Percentiles rank a stretch among this genome's conserved stretches.
Conservation (phyloP, 495 filamentous ascomycete genomes). For the Penicillium roqueforti region DNA sequence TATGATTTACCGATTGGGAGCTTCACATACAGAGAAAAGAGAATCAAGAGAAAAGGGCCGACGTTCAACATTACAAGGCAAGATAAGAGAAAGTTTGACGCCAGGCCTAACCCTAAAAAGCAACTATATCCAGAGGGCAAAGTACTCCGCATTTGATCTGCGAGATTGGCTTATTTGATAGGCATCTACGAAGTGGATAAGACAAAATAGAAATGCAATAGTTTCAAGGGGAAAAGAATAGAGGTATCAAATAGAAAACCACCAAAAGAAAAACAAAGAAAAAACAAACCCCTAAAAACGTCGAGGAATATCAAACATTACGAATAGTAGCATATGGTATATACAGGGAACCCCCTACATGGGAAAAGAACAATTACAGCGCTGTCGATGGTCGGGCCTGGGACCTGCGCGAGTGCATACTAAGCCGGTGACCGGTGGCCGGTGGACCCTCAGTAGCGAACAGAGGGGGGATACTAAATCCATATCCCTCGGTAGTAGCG, state of each 20-base stretch:
- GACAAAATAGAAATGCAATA: not conserved
- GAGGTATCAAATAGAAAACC: slow-evolving; percentile 6
- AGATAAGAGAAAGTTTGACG: slow-evolving; percentile 3
- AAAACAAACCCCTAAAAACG: not conserved
- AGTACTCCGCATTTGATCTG: not conserved
- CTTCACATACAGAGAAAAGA: not conserved
- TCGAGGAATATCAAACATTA: slow-evolving; percentile 10
- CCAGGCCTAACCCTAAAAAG: slow-evolving; percentile 9
- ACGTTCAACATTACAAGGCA: too few relatives aligned
- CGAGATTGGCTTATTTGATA: not conserved
- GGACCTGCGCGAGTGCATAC: slow-evolving; percentile 22
- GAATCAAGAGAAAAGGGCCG: too few relatives aligned
- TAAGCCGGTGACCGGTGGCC: slow-evolving; percentile 13
- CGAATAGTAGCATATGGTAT: not conserved
- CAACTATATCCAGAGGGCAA: slow-evolving; percentile 15
- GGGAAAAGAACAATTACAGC: slow-evolving; percentile 6
- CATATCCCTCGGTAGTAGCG: slow-evolving; percentile 64
- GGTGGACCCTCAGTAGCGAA: slow-evolving; percentile 19
- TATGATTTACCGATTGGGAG: not conserved
- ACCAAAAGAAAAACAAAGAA: not conserved
- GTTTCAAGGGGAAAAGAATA: not conserved
- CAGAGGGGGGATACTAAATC: slow-evolving; percentile 49
- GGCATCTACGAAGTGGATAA: too few relatives aligned
- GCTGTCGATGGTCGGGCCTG: slow-evolving; percentile 26
- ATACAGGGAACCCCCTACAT: not conserved